phyloP scores from a whole-genome alignment of 441 rosid species.

The Macaranga tanarius region DNA sequence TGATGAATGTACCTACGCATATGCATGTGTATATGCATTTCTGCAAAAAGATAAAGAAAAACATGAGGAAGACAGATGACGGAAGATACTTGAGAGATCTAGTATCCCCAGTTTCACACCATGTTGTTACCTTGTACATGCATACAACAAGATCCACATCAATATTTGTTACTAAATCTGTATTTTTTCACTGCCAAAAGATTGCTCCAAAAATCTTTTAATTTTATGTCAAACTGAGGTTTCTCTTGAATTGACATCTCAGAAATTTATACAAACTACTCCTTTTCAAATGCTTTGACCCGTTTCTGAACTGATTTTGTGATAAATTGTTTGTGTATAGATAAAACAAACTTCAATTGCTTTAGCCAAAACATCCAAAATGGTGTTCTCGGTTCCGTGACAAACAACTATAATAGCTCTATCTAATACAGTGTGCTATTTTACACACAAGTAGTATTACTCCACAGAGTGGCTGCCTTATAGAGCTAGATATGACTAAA shows the following conservation, averaged over 20 bases:
- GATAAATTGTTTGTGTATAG: background rate
- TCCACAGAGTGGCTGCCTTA: background rate
- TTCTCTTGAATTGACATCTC: background rate
- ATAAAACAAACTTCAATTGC: background rate
- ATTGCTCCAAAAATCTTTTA: background rate
- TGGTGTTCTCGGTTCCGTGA: background rate
- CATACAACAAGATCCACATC: background rate
- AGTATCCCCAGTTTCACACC: background rate
- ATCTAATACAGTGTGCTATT: background rate
- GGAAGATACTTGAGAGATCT: background rate
- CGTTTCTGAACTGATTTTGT: background rate
- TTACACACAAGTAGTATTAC: background rate
- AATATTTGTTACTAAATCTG: background rate
- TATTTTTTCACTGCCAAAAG: background rate
- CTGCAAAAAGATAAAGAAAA: no score
- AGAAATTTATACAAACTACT: background rate
- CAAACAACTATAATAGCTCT: background rate
- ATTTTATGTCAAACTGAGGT: background rate
- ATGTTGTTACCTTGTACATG: background rate
- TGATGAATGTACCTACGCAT: background rate
- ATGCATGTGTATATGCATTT: no score
- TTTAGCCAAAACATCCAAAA: background rate
- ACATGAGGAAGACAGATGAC: background rate
- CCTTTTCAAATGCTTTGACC: background rate
- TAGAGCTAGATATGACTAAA: background rate